Base-by-base conservation (phyloP, 2,329 filamentous ascomycete genomes). In the Microsporum audouinii region DNA sequence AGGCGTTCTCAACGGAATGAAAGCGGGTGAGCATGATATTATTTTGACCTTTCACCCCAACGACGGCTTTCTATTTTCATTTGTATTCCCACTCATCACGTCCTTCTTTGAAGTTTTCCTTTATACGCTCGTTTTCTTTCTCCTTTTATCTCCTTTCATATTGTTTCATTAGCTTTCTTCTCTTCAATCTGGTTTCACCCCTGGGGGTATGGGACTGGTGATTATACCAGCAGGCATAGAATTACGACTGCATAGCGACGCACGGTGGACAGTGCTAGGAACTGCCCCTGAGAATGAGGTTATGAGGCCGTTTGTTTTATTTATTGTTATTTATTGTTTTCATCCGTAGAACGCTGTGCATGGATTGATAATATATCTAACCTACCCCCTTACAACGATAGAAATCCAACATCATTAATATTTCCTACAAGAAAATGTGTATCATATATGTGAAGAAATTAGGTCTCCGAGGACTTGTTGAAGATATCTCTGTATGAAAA, bases 201-300 rank as follows among this genome's bases (percentile, higher is more conserved):
- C 51, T 47, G 23, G 51, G 31, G 31, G 51, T n/a, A 55, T 34
- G 33, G 31, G 33, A 55, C 51, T 55, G 51, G 51, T 55, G 31
- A 29, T 55, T 36, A 33, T 55, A 55, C 51, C 31, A 36, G 12
- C 31, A 34, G 29, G 51, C 51, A 55, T 55, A 55, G 51, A 55
- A 14, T 55, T 55, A 55, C 31, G 33, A 55, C 51, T 34, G 51
- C 51, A 55, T 55, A 55, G 51, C 51, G 33, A 55, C 27, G 51
- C 14, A 31, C 31, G 51, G 51, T 31, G 51, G 51, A 10, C 31
- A 55, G 51, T 55, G 31, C 51, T 55, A 55, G 51, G 14, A 55
- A 55, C 51, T 55, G 51, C 51, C n/a, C 51, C 51, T 3, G 51
- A 55, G 51, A 55, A 55, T 38, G 51, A 55, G 51, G 51, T 55